These are phyloP conservation scores for Discostella stelligeroides DNA, from an alignment of 108 stramenopile species.

Conservation along the genomic window DNA sequence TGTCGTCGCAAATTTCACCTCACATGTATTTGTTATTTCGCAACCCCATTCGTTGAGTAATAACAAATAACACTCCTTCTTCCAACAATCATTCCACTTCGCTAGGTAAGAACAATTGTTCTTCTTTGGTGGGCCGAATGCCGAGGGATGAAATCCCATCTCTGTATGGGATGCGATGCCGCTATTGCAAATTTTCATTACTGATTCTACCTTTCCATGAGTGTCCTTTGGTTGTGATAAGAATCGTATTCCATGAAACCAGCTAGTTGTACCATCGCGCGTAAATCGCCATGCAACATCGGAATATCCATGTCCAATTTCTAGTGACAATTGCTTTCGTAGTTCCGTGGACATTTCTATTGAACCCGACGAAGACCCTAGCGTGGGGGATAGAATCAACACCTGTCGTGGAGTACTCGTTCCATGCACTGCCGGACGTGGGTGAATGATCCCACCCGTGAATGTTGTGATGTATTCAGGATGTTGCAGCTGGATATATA, in stretches of 20 bases:
- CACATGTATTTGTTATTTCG: constrained; percentile 23
- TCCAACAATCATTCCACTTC: constrained; percentile 57
- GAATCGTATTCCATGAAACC: constrained; percentile 47
- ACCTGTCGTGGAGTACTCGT: constrained; percentile 49
- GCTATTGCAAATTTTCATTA: constrained; percentile 24
- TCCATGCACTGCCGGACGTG: constrained; percentile 56
- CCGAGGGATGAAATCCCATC: constrained; percentile 68
- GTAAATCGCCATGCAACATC: constrained; percentile 41
- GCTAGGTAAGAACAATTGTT: constrained; percentile 33
- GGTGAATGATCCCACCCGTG: constrained; percentile 19
- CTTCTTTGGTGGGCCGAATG: constrained; percentile 39
- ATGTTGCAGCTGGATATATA: constrained; percentile 53
- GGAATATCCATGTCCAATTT: constrained; percentile 44
- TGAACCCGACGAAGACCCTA: constrained; percentile 29
- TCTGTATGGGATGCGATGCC: constrained; percentile 13
- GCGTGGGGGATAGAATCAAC: constrained; percentile 56
- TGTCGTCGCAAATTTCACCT: constrained; percentile 22
- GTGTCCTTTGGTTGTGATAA: constrained; percentile 12
- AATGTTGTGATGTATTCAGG: constrained; percentile 42
- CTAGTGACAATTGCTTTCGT: constrained; percentile 22
- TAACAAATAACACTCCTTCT: constrained; percentile 32
- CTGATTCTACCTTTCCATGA: background rate
- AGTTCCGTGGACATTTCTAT: constrained; percentile 21
- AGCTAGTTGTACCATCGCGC: constrained; percentile 36
- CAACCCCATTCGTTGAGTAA: constrained; percentile 54